Base-by-base conservation (phyloP, 208 protist species). In the Leishmania amazonensis region DNA sequence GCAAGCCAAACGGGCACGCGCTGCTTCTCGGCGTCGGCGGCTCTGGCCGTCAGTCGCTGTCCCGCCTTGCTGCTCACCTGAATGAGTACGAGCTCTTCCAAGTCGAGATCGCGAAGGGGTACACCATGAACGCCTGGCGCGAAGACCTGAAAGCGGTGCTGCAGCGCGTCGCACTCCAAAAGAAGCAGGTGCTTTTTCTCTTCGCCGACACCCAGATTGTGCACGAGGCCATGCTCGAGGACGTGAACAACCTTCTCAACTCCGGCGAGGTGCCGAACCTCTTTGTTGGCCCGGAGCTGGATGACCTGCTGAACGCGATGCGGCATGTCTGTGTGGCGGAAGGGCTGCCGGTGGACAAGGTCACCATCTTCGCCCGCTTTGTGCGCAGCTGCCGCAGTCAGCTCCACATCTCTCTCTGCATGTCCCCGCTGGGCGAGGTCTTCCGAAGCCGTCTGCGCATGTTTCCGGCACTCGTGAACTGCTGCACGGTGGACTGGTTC, bases 401-500 rank as follows among this genome's bases (percentile, higher is more conserved):
- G 87, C 84, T 99, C 72, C 99, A 99, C 88, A 95, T 99, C 54
- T 93, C 98, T 3, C 89, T 99, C 74, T 99, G 96, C 85, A 99
- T 99, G 97, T 99, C 97, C 6, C 99, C 99, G 15, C 87, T 99
- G 35, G 98, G 98, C 82, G 98, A 99, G 83, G 81, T 91, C 6
- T 99, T 99, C 92, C 92, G 98, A 49, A 96, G 85, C 51, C 91
- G 99, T 45, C 93, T 99, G 19, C 94, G 99, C 79, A 99, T 99
- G 95, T 99, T 99, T 88, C 99, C 99, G 7, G 98, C 99, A 5
- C 87, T 99, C 8, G 98, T 99, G 60, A 99, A 99, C 85, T 99
- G 98, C 90, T 99, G 98, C 85, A 99, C 99, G 1, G 99, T 99
- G 84, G 99, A 99, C 85, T 99, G 99, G 99, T 99, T 99, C 87